Evolutionary conservation across 305 asterid species (phyloP), one percentile per base, ranked within the genome.

Genomic region (Plantago rigida): DNA sequence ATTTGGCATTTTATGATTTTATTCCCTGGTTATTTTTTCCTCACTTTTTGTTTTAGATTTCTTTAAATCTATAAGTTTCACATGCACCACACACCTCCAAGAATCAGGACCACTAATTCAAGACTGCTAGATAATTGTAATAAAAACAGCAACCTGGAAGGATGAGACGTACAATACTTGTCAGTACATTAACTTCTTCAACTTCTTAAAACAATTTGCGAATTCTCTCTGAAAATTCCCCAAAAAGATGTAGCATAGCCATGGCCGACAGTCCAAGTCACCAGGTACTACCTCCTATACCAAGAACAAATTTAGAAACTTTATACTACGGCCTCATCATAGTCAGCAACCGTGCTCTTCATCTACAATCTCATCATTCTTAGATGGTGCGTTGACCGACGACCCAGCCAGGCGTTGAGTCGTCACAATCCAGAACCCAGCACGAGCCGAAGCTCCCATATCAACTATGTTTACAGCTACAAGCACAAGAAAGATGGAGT

Each of bases 301-400:
- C 70, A 42, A 69, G 51, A 63, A 64, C 82, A 7, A 70, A 65
- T 73, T 17, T 77, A 15, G 57, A 70, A 8, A 64, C 79, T 82
- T 64, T 84, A 9, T 89, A 84, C 80, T 89, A 85, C 55, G 82
- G 87, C 55, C 72, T 89, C 11, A 69, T 75, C 13, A 80, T 83
- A n/a, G 59, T 84, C 4, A 92, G 73, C 69, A 0, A 0, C 78
- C 14, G 45, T 89, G 36, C 80, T 89, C 10, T 74, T 55, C 1
- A 53, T 84, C 11, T 56, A 29, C 47, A 56, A 56, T 12, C 26
- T 56, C 11, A 19, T 56, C 28, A 36, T 14, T 13, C 19, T 31
- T 39, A 34, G 60, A 31, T 56, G 60, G 1, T 29, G 42, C 34
- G 17, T 13, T 3, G 19, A 34, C 5, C 60, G 5, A 36, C 26